Evolutionary conservation across 495 filamentous ascomycete genomes (phyloP).

Genomic region (Tuber calosporum): DNA sequence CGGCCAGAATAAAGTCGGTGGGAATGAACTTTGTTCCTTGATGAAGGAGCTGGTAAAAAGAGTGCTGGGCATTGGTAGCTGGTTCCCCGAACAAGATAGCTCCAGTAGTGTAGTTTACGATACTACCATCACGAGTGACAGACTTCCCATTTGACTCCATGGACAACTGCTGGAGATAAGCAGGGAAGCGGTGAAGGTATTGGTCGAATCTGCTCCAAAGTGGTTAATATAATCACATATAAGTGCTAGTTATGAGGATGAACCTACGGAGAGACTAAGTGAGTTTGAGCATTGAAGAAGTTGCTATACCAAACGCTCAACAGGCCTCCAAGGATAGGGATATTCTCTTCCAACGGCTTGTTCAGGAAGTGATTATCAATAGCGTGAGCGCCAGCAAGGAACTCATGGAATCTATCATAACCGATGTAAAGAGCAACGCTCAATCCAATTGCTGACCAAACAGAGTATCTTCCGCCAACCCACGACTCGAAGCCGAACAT

Average conservation of each 20-base stretch:
- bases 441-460: slow-evolving; percentile 97
- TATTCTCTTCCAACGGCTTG: slow-evolving; percentile 87
- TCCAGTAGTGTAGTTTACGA: slow-evolving; percentile 94
- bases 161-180: slow-evolving; percentile 96
- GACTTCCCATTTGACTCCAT: slow-evolving; percentile 99
- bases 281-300: slow-evolving; percentile 96
- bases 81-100: slow-evolving; percentile 95
- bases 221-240: slow-evolving; percentile 7
- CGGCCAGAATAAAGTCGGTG: slow-evolving; percentile 93
- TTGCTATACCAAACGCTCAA: slow-evolving; percentile 97
- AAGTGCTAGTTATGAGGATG: slow-evolving; percentile 7
- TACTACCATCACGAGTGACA: slow-evolving; percentile 79
- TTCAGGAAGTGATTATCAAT: slow-evolving; percentile 98
- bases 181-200: slow-evolving; percentile 97
- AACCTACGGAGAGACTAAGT: slow-evolving; percentile 79
- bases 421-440: slow-evolving; percentile 91
- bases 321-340: slow-evolving; percentile 83
- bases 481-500: slow-evolving; percentile 99
- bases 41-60: slow-evolving; percentile 98
- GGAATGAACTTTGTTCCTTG: slow-evolving; percentile 99
- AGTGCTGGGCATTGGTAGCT: slow-evolving; percentile 98
- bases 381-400: slow-evolving; percentile 87
- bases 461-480: slow-evolving; percentile 96
- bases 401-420: slow-evolving; percentile 94
- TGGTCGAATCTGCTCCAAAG: slow-evolving; percentile 68